Conservation (phyloP, 2,329 filamentous ascomycete genomes). For the Bisporella sp. region DNA sequence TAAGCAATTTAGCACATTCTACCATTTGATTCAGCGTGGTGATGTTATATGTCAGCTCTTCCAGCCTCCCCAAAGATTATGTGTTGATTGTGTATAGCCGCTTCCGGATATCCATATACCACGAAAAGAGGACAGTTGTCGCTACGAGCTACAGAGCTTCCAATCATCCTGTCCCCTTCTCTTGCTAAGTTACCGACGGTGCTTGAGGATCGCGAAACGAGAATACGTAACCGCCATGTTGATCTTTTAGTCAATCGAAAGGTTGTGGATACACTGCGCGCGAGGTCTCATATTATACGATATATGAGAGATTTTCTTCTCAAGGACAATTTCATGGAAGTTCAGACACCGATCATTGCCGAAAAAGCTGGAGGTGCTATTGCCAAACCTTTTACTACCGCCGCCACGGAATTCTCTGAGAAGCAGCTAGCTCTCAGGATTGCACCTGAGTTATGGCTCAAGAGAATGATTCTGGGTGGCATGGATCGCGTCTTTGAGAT, state of each 20-base stretch:
- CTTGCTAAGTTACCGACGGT: slow-evolving; percentile 71
- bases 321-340: slow-evolving; percentile 69
- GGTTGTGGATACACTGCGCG: slow-evolving; percentile 60
- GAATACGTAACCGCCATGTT: slow-evolving; percentile 72
- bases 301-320: slow-evolving; percentile 69
- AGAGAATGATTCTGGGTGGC: slow-evolving; percentile 82
- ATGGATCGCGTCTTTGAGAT: slow-evolving; percentile 90
- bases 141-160: slow-evolving; percentile 60
- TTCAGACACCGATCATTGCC: slow-evolving; percentile 84
- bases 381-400: slow-evolving; percentile 79
- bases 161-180: slow-evolving; percentile 67
- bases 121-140: slow-evolving; percentile 67
- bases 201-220: slow-evolving; percentile 63
- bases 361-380: slow-evolving; percentile 78
- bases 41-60: slow-evolving; percentile 70
- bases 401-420: slow-evolving; percentile 67
- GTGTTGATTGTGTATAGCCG: slow-evolving; percentile 31
- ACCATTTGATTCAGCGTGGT: slow-evolving; percentile 65
- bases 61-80: not conserved
- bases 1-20: slow-evolving; percentile 50
- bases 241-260: slow-evolving; percentile 73
- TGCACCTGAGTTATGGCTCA: slow-evolving; percentile 92
- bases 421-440: slow-evolving; percentile 73
- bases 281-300: slow-evolving; percentile 69
- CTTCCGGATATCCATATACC: slow-evolving; percentile 62